A percentile compares a stretch with the other conserved stretches of the same genome.
Evolutionary conservation across 768 basidiomycete species (phyloP).

Genomic region (Termitomyces titanicus): DNA sequence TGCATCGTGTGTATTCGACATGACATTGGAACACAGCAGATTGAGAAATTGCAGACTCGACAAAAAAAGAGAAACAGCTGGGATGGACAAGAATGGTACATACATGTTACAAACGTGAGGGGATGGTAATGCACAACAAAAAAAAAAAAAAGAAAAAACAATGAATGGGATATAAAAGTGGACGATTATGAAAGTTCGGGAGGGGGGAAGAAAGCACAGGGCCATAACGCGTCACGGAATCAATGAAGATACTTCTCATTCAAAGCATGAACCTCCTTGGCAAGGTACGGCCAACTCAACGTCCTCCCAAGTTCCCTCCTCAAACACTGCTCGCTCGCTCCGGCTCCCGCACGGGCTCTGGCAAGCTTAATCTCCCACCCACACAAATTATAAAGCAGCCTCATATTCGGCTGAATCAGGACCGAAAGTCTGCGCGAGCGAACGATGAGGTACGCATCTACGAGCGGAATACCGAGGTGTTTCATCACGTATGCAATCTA

Average conservation of each 20-base stretch:
- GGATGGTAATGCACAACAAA: neutral
- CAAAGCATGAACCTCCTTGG: constrained; percentile 78
- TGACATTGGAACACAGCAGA: neutral
- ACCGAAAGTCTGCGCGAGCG: constrained; percentile 87
- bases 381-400: constrained; percentile 90
- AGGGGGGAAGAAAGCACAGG: neutral
- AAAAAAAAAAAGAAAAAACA: neutral
- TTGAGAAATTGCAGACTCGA: neutral
- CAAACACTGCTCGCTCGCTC: constrained; percentile 44
- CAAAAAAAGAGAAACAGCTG: neutral
- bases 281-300: constrained; percentile 81
- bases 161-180: neutral
- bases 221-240: too few relatives aligned
- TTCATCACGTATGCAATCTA: constrained; percentile 98
- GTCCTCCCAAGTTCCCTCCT: constrained; percentile 61
- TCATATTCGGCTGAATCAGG: constrained; percentile 93
- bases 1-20: neutral
- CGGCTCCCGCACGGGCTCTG: constrained; percentile 57
- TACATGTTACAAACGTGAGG: neutral
- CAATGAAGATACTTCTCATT: constrained; percentile 75
- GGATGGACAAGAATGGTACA: neutral
- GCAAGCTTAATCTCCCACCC: constrained; percentile 96
- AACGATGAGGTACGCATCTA: constrained; percentile 92
- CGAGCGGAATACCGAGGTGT: constrained; percentile 76
- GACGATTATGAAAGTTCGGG: neutral